Percentiles rank a stretch among this genome's conserved stretches.
Conservation (phyloP, 345 rosid species). For the Jatropha curcas region DNA sequence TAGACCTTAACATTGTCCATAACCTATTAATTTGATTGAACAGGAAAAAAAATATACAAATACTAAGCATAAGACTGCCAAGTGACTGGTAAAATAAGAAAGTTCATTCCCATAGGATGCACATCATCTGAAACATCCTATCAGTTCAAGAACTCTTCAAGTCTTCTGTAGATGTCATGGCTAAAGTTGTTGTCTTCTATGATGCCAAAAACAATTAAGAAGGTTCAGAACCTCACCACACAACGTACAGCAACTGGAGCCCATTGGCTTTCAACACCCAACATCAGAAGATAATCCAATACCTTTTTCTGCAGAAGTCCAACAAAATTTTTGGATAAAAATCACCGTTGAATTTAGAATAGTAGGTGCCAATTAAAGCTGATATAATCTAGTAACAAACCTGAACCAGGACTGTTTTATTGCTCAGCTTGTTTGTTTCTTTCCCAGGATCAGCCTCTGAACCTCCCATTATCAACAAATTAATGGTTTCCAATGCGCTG, state of each 20-base stretch:
- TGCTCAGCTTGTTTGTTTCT: slow-evolving; percentile 76
- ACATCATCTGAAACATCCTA: not conserved
- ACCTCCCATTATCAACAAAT: slow-evolving; percentile 74
- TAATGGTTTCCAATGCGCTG: slow-evolving; percentile 79
- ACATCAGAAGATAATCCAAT: slow-evolving; percentile 76
- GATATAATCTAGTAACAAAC: slow-evolving; percentile 38
- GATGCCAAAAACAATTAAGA: slow-evolving; percentile 1
- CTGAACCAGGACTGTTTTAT: slow-evolving; percentile 87
- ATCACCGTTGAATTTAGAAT: not conserved
- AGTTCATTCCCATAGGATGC: not conserved
- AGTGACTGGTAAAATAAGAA: not conserved
- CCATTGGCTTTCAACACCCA: slow-evolving; percentile 98
- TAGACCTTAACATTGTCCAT: not conserved
- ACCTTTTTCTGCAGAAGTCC: slow-evolving; percentile 60
- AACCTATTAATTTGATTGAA: not conserved
- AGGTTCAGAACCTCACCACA: slow-evolving; percentile 47
- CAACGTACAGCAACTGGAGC: slow-evolving; percentile 88
- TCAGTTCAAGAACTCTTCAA: not conserved
- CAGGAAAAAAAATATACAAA: not conserved
- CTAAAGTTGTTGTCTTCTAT: not conserved
- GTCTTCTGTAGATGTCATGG: not conserved
- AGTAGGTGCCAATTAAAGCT: slow-evolving; percentile 6
- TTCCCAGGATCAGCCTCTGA: slow-evolving; percentile 65
- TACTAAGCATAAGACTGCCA: not conserved
- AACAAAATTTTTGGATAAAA: slow-evolving; percentile 28